Base-by-base conservation (phyloP, 2,329 filamentous ascomycete genomes). In the Verticillium tricorpus region DNA sequence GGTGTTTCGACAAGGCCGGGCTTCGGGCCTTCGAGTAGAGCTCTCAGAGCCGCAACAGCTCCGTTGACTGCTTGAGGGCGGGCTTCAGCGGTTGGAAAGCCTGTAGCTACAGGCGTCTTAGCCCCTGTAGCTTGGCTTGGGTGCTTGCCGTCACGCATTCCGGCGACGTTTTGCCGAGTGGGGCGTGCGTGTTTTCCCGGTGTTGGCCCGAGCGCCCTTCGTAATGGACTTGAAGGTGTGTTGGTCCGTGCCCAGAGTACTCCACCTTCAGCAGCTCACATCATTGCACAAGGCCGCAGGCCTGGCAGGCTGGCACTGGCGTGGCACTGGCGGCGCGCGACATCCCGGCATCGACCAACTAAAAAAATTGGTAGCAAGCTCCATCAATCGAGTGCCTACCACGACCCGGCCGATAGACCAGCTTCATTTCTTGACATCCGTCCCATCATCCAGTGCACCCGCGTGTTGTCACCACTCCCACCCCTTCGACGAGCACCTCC, bases 341-440 rank as follows among this genome's bases (percentile, higher is more conserved):
- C n/a, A 52, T 22, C 45, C 45, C 45, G 19, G 45, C n/a, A 63
- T 56, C 63, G 61, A 60, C 45, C 45, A 52, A 52, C 61, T 61
- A 63, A 66, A 65, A 65, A 66, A 66, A 66, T 66, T 65, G 64
- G 63, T 65, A 65, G 61, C 59, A 60, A 64, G 62, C 64, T 63
- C 62, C 62, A 60, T 58, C 59, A 25, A 52, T 52, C 45, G 45
- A 52, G 45, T 9, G 39, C 45, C 45, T 52, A 52, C 45, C n/a
- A 52, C n/a, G n/a, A 5, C 45, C n/a, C 19, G 45, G 45, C 45
- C 19, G 45, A 52, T 52, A 52, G n/a, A 52, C 45, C 45, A 52
- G 45, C 45, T 52, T 52, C 45, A 52, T 52, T 60, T 37, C 60
- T 60, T 54, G 62, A 64, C 61, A 61, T 57, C 56, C 55, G 54